phyloP scores from a whole-genome alignment of 2,329 filamentous ascomycete species.

The Ilyonectria mors-panacis region DNA sequence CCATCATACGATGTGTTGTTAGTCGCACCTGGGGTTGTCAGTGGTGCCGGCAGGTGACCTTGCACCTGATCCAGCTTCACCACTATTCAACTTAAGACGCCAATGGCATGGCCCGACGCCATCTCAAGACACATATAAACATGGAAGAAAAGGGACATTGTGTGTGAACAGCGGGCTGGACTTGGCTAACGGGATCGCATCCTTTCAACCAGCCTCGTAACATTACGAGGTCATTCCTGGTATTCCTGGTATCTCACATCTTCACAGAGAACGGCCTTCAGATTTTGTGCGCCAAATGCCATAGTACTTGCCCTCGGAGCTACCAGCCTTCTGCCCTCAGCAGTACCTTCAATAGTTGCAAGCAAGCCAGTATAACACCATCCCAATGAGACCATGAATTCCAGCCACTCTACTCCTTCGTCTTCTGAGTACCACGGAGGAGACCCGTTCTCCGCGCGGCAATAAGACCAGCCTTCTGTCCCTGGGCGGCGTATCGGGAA shows the following conservation, averaged over 20 bases:
- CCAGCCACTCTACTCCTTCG: slow-evolving; percentile 84
- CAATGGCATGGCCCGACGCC: too few relatives aligned
- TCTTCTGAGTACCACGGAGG: slow-evolving; percentile 99
- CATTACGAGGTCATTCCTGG: slow-evolving; percentile 38
- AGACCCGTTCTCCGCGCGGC: slow-evolving; percentile 99
- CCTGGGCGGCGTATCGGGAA: slow-evolving; percentile 95
- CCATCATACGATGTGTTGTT: background rate
- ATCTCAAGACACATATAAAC: background rate
- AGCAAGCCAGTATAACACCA: slow-evolving; percentile 76
- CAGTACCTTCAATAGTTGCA: slow-evolving; percentile 72
- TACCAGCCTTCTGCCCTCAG: slow-evolving; percentile 63
- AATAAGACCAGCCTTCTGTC: slow-evolving; percentile 99
- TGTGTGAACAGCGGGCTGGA: background rate
- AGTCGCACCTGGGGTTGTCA: background rate
- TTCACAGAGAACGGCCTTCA: slow-evolving; percentile 49
- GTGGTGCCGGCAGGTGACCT: background rate
- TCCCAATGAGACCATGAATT: slow-evolving; percentile 72
- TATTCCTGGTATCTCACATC: slow-evolving; percentile 48
- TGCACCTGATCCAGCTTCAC: background rate
- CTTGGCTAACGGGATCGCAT: slow-evolving; percentile 1
- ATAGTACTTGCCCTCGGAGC: slow-evolving; percentile 65
- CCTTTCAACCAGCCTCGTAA: slow-evolving; percentile 38
- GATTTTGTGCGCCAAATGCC: slow-evolving; percentile 65
- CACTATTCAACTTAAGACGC: too few relatives aligned
- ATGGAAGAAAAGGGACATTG: background rate